These are phyloP conservation scores for Plectranthus barbatus DNA, from an alignment of 257 asterid species.

Conservation along the genomic window DNA sequence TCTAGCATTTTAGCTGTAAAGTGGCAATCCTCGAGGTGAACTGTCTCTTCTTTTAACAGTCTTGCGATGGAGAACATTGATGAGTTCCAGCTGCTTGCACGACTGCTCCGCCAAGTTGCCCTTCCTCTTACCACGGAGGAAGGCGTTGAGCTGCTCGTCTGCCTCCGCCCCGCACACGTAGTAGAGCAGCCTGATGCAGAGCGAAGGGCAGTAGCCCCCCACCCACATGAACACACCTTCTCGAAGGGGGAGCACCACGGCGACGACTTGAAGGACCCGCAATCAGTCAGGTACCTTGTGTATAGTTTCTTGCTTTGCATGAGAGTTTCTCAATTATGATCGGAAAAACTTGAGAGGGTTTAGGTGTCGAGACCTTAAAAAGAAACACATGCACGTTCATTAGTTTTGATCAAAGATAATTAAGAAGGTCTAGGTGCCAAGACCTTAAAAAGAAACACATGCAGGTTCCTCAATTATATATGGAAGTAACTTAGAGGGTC, in stretches of 20 bases:
- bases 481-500: too few relatives aligned
- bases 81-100: background rate
- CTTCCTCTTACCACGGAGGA: background rate
- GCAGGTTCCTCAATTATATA: too few relatives aligned
- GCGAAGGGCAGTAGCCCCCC: background rate
- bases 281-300: too few relatives aligned
- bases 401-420: too few relatives aligned
- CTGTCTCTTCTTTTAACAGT: background rate
- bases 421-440: too few relatives aligned
- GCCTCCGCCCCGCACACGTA: background rate
- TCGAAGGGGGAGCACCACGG: background rate
- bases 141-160: background rate
- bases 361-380: too few relatives aligned
- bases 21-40: conserved; percentile 10
- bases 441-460: too few relatives aligned
- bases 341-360: too few relatives aligned
- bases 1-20: too few relatives aligned
- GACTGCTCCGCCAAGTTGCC: background rate
- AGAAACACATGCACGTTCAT: too few relatives aligned
- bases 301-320: too few relatives aligned
- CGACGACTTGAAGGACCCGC: background rate
- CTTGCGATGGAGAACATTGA: background rate
- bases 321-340: too few relatives aligned
- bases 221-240: background rate
- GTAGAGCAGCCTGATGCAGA: background rate